Evolutionary conservation across 192 early-diverging fungal genomes (phyloP), one percentile per base, ranked within the genome.

Genomic region (Entomortierella beljakovae): DNA sequence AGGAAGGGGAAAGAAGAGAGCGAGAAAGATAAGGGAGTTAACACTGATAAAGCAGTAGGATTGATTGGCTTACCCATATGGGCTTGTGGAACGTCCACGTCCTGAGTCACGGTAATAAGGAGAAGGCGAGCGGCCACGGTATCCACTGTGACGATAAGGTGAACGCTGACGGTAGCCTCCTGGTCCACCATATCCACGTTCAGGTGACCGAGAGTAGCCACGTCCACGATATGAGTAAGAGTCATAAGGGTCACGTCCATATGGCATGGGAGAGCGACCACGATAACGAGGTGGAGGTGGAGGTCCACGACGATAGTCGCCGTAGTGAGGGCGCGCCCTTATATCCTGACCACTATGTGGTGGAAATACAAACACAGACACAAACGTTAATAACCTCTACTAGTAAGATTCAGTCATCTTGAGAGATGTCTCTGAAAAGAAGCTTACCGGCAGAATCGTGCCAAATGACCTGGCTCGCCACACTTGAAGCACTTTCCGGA

Each of bases 401-500:
- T n/a, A n/a, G n/a, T n/a, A n/a, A n/a, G n/a, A n/a, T n/a, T n/a
- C n/a, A n/a, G n/a, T n/a, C n/a, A n/a, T n/a, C n/a, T n/a, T n/a
- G n/a, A n/a, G n/a, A n/a, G n/a, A n/a, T n/a, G n/a, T n/a, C n/a
- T n/a, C n/a, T 33, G 23, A 32, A 32, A 52, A 28, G 37, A 22
- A 20, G 26, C 51, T 50, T 75, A 82, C 80, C 84, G 72, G 65
- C 86, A 87, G 43, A 82, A 87, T 55, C 83, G 71, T 16, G 82
- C 84, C 68, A 87, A 80, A 71, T 87, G 82, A 10, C 84, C 86
- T 40, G 80, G 62, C 56, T 87, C 71, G 26, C 84, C 86, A 53
- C 80, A 87, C 85, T 82, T 81, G 70, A 87, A 87, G 64, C 84
- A 85, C 61, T 80, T 83, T 56, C 86, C 86, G 65, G 82, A 84